Percentiles rank a stretch among this genome's conserved stretches.
These are phyloP conservation scores for Nephelium lappaceum DNA, from an alignment of 345 rosid species.

Conservation along the genomic window DNA sequence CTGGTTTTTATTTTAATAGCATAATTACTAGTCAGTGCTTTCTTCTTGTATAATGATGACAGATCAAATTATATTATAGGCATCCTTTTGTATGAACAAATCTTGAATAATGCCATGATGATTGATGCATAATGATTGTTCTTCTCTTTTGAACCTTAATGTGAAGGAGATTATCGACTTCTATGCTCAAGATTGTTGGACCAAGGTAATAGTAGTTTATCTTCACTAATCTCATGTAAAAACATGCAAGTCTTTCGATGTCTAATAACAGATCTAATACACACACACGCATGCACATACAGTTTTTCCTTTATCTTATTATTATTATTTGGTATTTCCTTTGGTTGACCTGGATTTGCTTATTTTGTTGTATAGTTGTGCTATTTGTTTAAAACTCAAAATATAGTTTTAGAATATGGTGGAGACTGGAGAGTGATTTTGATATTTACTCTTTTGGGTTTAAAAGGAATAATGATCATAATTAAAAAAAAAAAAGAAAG, in stretches of 20 bases:
- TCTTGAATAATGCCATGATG: slow-evolving; percentile 37
- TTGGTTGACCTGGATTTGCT: too few species aligned
- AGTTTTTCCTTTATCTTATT: too few species aligned
- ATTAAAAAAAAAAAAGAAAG: too few species aligned
- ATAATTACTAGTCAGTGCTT: not conserved
- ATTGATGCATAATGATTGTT: slow-evolving; percentile 70
- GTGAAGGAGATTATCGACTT: slow-evolving; percentile 77
- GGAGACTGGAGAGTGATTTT: too few species aligned
- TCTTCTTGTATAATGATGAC: not conserved
- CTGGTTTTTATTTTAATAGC: not conserved
- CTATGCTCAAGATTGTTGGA: slow-evolving; percentile 62
- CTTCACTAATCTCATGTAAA: not conserved
- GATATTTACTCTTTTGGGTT: too few species aligned
- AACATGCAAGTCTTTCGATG: not conserved
- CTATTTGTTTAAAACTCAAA: too few species aligned
- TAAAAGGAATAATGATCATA: too few species aligned
- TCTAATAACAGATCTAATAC: too few species aligned
- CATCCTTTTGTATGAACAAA: not conserved
- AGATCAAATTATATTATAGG: slow-evolving; percentile 1
- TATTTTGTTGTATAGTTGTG: too few species aligned
- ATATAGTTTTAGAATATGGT: too few species aligned
- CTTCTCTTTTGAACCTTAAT: slow-evolving; percentile 72
- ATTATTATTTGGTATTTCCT: too few species aligned
- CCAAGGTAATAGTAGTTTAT: not conserved
- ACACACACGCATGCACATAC: too few species aligned